A percentile compares a stretch with the other conserved stretches of the same genome.
Conservation (phyloP, 2,329 filamentous ascomycete genomes). For the Trichophyton simii region DNA sequence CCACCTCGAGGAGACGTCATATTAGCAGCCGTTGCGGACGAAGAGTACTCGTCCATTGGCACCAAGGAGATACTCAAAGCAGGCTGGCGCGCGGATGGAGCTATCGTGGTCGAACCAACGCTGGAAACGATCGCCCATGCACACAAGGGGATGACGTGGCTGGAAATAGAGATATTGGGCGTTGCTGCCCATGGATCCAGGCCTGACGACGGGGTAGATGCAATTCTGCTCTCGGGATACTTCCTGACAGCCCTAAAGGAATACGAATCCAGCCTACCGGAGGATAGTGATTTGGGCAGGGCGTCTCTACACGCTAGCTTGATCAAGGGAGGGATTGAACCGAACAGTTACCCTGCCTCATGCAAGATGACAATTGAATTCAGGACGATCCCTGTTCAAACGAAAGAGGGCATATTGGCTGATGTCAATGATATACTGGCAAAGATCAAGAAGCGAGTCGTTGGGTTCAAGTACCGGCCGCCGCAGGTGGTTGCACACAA, state of each 20-base stretch:
- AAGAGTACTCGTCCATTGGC: conserved; percentile 41
- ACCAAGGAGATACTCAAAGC: conserved; percentile 40
- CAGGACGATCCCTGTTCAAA: conserved; percentile 38
- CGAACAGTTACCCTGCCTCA: conserved; percentile 40
- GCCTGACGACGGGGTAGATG: conserved; percentile 37
- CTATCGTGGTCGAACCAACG: conserved; percentile 41
- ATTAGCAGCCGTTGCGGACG: conserved; percentile 43
- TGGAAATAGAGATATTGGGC: conserved; percentile 25
- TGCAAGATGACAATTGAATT: conserved; percentile 40
- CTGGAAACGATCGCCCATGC: conserved; percentile 30
- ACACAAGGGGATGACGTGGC: conserved; percentile 40
- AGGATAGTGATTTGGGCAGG: conserved; percentile 26
- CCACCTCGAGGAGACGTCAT: conserved; percentile 39
- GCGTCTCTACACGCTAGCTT: conserved; percentile 38
- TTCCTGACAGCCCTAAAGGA: conserved; percentile 37
- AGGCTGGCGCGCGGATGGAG: conserved; percentile 43
- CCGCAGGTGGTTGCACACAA: conserved; percentile 33
- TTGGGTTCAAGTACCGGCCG: conserved; percentile 30
- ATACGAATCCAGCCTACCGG: conserved; percentile 28
- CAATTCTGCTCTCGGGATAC: conserved; percentile 38
- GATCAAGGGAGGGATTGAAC: conserved; percentile 41
- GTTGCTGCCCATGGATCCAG: conserved; percentile 27
- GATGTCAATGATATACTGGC: conserved; percentile 31
- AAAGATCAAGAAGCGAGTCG: conserved; percentile 21
- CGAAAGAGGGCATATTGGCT: conserved; percentile 23